Evolutionary conservation across 2,329 filamentous ascomycete genomes (phyloP).

Genomic region (Clarireedia sp.): DNA sequence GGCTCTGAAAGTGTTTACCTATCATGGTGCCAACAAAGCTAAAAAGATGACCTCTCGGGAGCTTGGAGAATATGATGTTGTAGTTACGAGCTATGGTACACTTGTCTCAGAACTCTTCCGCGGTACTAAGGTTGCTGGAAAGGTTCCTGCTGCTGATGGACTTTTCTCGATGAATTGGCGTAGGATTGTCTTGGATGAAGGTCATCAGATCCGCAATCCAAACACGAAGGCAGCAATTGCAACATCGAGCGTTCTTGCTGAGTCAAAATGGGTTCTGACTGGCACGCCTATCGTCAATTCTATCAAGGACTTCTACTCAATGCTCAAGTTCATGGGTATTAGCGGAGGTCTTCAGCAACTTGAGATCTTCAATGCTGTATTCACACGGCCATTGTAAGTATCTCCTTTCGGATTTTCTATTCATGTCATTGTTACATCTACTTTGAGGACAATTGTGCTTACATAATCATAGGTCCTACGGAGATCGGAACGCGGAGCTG

Average conservation of each 20-base stretch:
- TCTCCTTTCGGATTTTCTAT: not conserved
- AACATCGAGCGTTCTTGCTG: conserved; percentile 56
- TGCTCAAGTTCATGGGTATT: conserved; percentile 69
- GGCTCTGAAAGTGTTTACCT: conserved; percentile 59
- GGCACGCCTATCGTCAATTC: conserved; percentile 81
- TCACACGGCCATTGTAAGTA: conserved; percentile 55
- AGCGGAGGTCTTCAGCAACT: conserved; percentile 67
- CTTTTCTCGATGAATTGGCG: conserved; percentile 65
- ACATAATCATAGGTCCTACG: conserved; percentile 32
- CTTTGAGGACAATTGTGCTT: not conserved
- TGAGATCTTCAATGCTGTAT: conserved; percentile 64
- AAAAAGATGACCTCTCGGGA: conserved; percentile 44
- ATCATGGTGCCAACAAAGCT: conserved; percentile 55
- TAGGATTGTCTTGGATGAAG: conserved; percentile 75
- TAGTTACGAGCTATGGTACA: conserved; percentile 80
- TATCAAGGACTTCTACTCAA: conserved; percentile 71
- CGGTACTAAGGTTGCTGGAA: conserved; percentile 37
- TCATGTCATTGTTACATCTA: not conserved
- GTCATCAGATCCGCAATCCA: conserved; percentile 73
- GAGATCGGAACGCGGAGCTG: conserved; percentile 48
- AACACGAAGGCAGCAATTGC: conserved; percentile 65
- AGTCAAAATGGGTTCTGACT: conserved; percentile 71
- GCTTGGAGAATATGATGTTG: conserved; percentile 61
- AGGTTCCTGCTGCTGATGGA: conserved; percentile 35
- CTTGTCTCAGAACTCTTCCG: conserved; percentile 57